A percentile compares a stretch with the other conserved stretches of the same genome.
These are phyloP conservation scores for Debaryomyces psychrophilus DNA, from an alignment of 1,139 yeast genomes.

Conservation along the genomic window DNA sequence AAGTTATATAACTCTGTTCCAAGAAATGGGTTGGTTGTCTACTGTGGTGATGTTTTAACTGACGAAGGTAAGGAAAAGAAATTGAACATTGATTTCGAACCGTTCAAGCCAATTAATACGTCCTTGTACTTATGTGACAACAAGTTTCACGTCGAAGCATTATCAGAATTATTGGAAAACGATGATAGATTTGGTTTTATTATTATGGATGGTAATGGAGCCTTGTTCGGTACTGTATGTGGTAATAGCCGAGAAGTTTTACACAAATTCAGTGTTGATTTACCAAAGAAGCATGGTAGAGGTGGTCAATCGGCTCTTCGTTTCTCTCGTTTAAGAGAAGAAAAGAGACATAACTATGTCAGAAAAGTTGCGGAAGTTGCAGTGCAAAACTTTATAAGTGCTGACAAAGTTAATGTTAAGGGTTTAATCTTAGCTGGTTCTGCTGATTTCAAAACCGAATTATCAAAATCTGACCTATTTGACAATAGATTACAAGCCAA, in stretches of 20 bases:
- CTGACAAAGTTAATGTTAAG: conserved; percentile 89
- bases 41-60: conserved; percentile 97
- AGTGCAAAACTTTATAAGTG: conserved; percentile 91
- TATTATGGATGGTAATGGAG: conserved; percentile 99
- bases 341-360: conserved; percentile 97
- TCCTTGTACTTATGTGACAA: conserved; percentile 94
- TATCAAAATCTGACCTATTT: conserved; percentile 88
- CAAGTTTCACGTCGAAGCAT: conserved; percentile 96
- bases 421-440: conserved; percentile 98
- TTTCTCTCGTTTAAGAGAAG: conserved; percentile 98
- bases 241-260: conserved; percentile 96
- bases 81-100: conserved; percentile 92
- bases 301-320: conserved; percentile 99
- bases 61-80: conserved; percentile 97
- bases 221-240: conserved; percentile 91
- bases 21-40: conserved; percentile 88
- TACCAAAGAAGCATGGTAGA: conserved; percentile 99
- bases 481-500: conserved; percentile 87
- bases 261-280: conserved; percentile 94
- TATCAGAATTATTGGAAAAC: conserved; percentile 88
- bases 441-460: conserved; percentile 96
- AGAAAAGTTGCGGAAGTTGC: conserved; percentile 98
- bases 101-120: conserved; percentile 97
- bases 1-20: conserved; percentile 90
- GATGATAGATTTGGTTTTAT: conserved; percentile 97